A percentile compares a stretch with the other conserved stretches of the same genome.
Conservation (phyloP, 192 early-diverging fungal genomes). For the Backusella luteola region DNA sequence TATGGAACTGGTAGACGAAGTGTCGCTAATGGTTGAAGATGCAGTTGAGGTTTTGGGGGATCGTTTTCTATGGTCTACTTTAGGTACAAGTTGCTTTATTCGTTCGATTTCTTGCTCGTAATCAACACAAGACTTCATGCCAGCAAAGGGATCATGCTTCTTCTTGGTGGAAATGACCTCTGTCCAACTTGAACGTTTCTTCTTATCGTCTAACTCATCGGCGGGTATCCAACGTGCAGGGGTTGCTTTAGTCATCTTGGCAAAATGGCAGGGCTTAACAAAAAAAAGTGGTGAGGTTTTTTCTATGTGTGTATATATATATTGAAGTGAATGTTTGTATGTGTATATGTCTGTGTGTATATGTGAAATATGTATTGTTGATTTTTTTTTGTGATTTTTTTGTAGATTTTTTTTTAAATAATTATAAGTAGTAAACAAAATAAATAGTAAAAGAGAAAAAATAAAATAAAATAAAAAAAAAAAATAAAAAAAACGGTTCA, state of each 20-base stretch:
- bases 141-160: conserved; percentile 34
- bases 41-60: background rate
- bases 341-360: background rate
- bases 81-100: conserved; percentile 31
- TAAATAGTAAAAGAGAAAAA: background rate
- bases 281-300: background rate
- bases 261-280: background rate
- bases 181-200: conserved; percentile 2
- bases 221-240: conserved; percentile 8
- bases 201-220: conserved; percentile 8
- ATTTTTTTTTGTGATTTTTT: background rate
- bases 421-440: background rate
- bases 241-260: background rate
- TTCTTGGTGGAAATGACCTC: conserved; percentile 4
- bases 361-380: background rate
- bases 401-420: no score
- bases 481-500: no score
- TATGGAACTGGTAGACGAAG: background rate
- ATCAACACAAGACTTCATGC: conserved; percentile 36
- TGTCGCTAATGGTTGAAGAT: background rate
- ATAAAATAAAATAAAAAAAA: background rate
- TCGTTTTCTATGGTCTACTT: conserved; percentile 19
- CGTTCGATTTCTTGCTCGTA: conserved; percentile 41
- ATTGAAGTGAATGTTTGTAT: background rate
- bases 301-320: background rate